Base-by-base conservation (phyloP, 129 eudicot species). In the Helichrysum umbraculigerum region DNA sequence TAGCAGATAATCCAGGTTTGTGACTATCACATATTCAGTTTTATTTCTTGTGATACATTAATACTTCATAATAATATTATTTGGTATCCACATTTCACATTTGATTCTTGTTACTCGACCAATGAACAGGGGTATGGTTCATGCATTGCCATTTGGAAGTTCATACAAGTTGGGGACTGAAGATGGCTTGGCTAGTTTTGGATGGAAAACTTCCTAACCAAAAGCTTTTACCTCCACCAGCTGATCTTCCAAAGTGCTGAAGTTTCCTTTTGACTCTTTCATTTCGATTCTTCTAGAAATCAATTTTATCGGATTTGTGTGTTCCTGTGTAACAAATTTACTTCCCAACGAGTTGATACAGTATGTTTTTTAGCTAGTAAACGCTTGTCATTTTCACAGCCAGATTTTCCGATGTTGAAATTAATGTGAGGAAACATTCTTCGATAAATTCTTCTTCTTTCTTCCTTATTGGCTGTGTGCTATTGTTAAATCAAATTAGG, bases 111-210 rank as follows among this genome's bases (percentile, higher is more conserved):
- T 25, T 25, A 25, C 28, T 25, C 28, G 28, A 25, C 28, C 28
- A 25, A 25, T 69, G 14, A 56, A 1, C 41, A 81, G 88, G 88
- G 34, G 85, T 77, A 20, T 85, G 88, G 88, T 78, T 85, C 76
- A 85, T 85, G 85, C 87, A 71, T 67, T 67, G 72, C 7, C 72
- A 67, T 66, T 56, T 84, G 32, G 84, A 84, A 72, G 84, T 81
- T 7, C 88, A 85, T 62, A 78, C 88, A 29, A 77, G 81, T 44
- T 81, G 85, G 88, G 88, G 88, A 8, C 63, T 81, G 85, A 85
- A 77, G 85, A 85, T 85, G 88, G 85, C 85, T 15, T 85, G 88
- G 85, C 78, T 85, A 22, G 88, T 85, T 2, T 69, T 85, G 60
- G 85, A 85, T 69, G 88, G 88, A 50, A 75, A 77, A 30, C 83